Base-by-base conservation (phyloP, 176 grass and related monocot genomes). In the Musa troglodytarum region DNA sequence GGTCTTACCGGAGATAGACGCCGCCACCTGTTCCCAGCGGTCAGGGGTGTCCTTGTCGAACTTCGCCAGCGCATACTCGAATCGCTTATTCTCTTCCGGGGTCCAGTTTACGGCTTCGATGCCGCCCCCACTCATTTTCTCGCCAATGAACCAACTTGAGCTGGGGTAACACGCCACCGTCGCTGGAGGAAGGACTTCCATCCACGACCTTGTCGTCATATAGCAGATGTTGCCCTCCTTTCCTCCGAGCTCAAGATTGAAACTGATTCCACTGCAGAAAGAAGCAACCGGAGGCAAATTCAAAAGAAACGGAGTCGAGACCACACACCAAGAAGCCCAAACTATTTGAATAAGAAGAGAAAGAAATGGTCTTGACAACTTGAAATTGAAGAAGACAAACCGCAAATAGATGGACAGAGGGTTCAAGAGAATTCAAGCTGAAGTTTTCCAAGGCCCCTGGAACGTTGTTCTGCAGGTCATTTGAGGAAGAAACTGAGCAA, bases 41-140 rank as follows among this genome's bases (percentile, higher is more conserved):
- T 72, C 57, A 7, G 69, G 78, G 22, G 43, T 52, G 10, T 73
- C 69, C 1, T n/a, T 69, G 55, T 80, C 78, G 69, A 72, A 52
- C 26, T 16, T 54, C 7, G 78, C 78, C n/a, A 80, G 69, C 11
- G 78, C 78, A 28, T 80, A 34, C 78, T 80, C 78, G 66, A 80
- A 80, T 11, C 57, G 53, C 43, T 73, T 80, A 69, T 80, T 80
- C 49, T 80, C 56, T 55, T 80, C 78, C 12, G n/a, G 68, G 7
- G 68, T 80, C 78, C 78, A 80, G 53, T 15, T 55, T 17, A 52
- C 53, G 6, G 34, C 50, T 70, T 43, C 68, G 24, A 8, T 49
- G 14, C 66, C 21, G 16, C 19, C 14, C 34, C 49, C 62, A 23
- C 20, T 80, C 69, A 20, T 73, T 25, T 52, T 73, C 78, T 73